Evolutionary conservation across 1,139 yeast genomes (phyloP), one percentile per base, ranked within the genome.

Genomic region (Debaryomycetaceae sp.): DNA sequence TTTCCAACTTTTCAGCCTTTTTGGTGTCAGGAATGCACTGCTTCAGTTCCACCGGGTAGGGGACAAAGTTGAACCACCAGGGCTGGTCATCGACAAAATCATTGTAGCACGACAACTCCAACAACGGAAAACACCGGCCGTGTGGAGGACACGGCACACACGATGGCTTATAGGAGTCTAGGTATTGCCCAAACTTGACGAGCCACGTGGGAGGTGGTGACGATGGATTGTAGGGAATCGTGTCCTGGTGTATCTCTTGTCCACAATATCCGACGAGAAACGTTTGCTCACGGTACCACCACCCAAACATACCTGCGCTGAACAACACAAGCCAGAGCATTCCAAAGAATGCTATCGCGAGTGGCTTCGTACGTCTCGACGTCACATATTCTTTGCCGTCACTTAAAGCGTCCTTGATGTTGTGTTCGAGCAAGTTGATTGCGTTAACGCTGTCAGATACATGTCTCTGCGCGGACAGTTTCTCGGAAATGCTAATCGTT

Each of bases 121-220:
- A 62, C 30, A 67, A 55, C 18, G 78, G 74, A 39, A 68, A 74
- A 52, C 97, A 91, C 30, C 75, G 63, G 1, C 93, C 94, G 55
- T 89, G 83, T 7, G 67, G 69, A 1, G 97, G 97, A 49, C 97
- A 89, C 22, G 74, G 74, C 5, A 71, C 58, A 56, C 97, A 91
- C 2, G 46, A 38, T 3, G 96, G 95, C 32, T 72, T 72, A 34
- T 55, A 52, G 2, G 41, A 32, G 36, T 67, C 73, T 35, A 67
- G 46, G 35, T 50, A 55, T 3, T 48, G 43, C 5, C 70, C 69
- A 12, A 56, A 20, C 4, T 34, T 24, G 14, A 42, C 37, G 15
- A 59, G 32, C 19, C 44, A 16, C 2, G 28, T 13, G 2, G 55
- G 53, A 1, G 34, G 23, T 2, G 47, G 49, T n/a, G n/a, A n/a